A percentile compares a stretch with the other conserved stretches of the same genome.
phyloP scores from a whole-genome alignment of 2,329 filamentous ascomycete species.

The Penicillium sclerotiorum region DNA sequence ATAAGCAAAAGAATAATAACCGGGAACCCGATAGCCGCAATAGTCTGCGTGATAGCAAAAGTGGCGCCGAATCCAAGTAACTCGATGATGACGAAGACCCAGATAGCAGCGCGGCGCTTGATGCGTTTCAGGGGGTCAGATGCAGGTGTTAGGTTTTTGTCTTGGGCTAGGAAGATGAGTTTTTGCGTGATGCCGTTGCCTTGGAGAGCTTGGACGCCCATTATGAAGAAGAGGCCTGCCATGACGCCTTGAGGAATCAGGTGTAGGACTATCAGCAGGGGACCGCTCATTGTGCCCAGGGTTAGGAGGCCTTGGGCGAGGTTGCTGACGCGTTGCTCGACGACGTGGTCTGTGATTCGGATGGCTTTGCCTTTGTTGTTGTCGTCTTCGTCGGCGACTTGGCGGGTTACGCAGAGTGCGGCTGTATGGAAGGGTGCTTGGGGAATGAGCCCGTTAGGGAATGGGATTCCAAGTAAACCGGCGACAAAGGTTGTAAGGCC shows the following conservation, averaged over 20 bases:
- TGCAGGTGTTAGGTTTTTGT: conserved; percentile 61
- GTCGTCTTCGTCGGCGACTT: conserved; percentile 59
- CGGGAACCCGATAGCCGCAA: conserved; percentile 80
- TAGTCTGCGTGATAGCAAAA: conserved; percentile 81
- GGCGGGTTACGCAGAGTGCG: conserved; percentile 70
- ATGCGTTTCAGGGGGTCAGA: conserved; percentile 64
- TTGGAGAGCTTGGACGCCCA: conserved; percentile 77
- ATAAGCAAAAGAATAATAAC: conserved; percentile 72
- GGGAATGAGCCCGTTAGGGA: conserved; percentile 80
- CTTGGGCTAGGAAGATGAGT: conserved; percentile 68
- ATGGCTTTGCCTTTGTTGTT: conserved; percentile 59
- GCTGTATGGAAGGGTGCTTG: conserved; percentile 82
- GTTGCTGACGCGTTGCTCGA: conserved; percentile 77
- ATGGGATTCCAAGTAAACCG: conserved; percentile 75
- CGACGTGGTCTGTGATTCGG: conserved; percentile 64
- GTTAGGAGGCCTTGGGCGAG: conserved; percentile 76
- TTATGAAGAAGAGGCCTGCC: conserved; percentile 80
- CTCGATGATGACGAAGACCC: conserved; percentile 70
- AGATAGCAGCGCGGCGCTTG: conserved; percentile 66
- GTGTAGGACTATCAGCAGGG: conserved; percentile 72
- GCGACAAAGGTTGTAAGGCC: conserved; percentile 76
- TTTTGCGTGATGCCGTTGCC: conserved; percentile 78
- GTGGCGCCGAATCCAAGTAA: conserved; percentile 73
- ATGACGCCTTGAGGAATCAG: conserved; percentile 79
- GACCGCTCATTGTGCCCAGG: conserved; percentile 76